Conservation (phyloP, 73 alveolate species). For the Paramecium biaurelia region DNA sequence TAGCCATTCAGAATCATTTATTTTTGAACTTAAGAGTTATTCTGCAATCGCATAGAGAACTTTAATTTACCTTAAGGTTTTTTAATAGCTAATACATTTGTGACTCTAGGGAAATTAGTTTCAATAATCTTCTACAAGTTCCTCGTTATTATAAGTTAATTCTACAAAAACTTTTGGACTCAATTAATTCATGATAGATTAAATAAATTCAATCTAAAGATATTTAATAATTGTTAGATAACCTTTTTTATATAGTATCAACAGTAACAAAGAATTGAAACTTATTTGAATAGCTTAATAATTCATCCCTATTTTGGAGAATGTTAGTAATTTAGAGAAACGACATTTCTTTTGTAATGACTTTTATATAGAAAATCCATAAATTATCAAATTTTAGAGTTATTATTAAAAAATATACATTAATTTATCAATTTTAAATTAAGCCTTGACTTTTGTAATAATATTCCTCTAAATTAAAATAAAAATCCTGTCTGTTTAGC, state of each 20-base stretch:
- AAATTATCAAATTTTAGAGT: not conserved
- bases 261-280: conserved; percentile 37
- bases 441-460: not conserved
- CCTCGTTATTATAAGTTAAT: conserved; percentile 16
- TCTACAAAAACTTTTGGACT: conserved; percentile 14
- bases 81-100: conserved; percentile 34
- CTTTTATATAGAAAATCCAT: conserved; percentile 7
- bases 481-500: not conserved
- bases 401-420: not conserved
- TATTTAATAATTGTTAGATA: not conserved
- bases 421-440: not conserved
- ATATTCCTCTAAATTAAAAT: not conserved
- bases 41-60: conserved; percentile 47
- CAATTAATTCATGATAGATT: not conserved
- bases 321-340: not conserved
- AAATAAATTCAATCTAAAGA: not conserved
- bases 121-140: not conserved
- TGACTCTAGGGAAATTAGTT: conserved; percentile 55
- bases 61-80: conserved; percentile 21
- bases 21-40: not conserved
- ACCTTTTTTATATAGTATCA: conserved; percentile 27
- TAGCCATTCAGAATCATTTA: conserved; percentile 31
- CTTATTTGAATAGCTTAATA: not conserved
- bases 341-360: not conserved
- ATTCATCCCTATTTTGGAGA: conserved; percentile 10